Base-by-base conservation (phyloP, 1,139 yeast species). In the Hanseniaspora gamundiae region DNA sequence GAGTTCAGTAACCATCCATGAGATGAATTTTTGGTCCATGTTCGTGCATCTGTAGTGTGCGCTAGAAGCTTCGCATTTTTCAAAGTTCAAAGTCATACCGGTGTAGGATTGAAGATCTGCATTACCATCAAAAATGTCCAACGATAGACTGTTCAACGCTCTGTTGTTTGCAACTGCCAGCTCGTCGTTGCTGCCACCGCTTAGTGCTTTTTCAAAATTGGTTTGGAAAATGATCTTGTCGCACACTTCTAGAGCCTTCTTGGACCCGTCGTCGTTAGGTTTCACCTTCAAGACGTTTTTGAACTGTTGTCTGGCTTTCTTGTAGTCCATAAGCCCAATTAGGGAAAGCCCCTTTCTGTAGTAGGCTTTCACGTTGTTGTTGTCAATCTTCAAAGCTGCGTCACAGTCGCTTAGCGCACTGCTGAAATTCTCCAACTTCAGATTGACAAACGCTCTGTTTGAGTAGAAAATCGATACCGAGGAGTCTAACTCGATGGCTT, bases 401-500 rank as follows among this genome's bases (percentile, higher is more conserved):
- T 80, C 74, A 53, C 95, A 81, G 59, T 88, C 96, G 16, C 64
- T 68, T 4, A 88, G 74, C 1, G 96, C 94, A 42, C 76, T 70
- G 2, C 96, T 97, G 61, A 82, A 88, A 54, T 79, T 80, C 59
- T 91, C 98, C 45, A 80, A 64, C 59, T 85, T 84, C 58, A 88
- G 77, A 52, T 87, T 80, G 1, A 86, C 95, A 50, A 86, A 94
- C 0, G 98, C 96, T 50, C 96, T 70, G 64, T 91, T 91, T 27
- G 95, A 79, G 59, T 67, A 84, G 56, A 78, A 81, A 17, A 88
- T 76, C 1, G 93, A 84, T 49, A 80, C 77, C n/a, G 67, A 55
- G 5, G 74, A 65, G 53, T 82, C 82, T 20, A 80, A 57, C 36
- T 71, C 79, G 42, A 88, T 83, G n/a, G 96, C 97, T 53, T 71